Evolutionary conservation across 1,284 basidiomycete species (phyloP), one percentile per base, ranked within the genome.

Genomic region (Austroboletus novae-zelandiae): DNA sequence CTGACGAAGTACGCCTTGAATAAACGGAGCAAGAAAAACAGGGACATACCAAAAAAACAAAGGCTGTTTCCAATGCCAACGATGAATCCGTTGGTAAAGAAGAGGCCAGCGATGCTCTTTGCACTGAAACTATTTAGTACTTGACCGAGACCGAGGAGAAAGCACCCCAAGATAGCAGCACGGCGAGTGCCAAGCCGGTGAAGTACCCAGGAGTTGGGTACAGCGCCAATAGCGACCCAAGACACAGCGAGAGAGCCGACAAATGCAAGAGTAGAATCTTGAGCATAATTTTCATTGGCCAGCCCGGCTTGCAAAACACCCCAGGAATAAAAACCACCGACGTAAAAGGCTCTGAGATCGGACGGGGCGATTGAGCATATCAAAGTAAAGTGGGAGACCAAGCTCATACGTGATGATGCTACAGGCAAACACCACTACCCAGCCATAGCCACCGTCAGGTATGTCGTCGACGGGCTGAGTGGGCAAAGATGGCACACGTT

Each of bases 181-280:
- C 56, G 58, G 14, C 58, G 57, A 20, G 57, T 52, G 29, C 17
- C 30, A 30, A 3, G 37, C 31, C 40, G 1, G 11, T 23, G 43
- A 18, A 44, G 45, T 20, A 34, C 31, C 15, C 60, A 58, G 27
- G 61, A 60, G 43, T 64, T 67, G 32, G 64, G 57, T 8, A 71
- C 27, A 2, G 60, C 68, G 10, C 66, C 57, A 9, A 68, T 45
- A 5, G 68, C 55, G 27, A 69, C 57, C 51, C 57, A 66, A 4
- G 61, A 58, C 11, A 61, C 56, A 2, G 62, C 58, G 3, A 60
- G 43, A 15, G 69, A 69, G 34, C 67, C 69, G 14, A 71, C 63
- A 48, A 70, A 68, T 5, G 68, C 60, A 15, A 69, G 57, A 0
- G 58, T 62, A 7, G 59, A 62, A 37, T 57, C 55, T 29, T 57